These are phyloP conservation scores for Rosellinia necatrix DNA, from an alignment of 2,329 filamentous ascomycete species.

Conservation along the genomic window DNA sequence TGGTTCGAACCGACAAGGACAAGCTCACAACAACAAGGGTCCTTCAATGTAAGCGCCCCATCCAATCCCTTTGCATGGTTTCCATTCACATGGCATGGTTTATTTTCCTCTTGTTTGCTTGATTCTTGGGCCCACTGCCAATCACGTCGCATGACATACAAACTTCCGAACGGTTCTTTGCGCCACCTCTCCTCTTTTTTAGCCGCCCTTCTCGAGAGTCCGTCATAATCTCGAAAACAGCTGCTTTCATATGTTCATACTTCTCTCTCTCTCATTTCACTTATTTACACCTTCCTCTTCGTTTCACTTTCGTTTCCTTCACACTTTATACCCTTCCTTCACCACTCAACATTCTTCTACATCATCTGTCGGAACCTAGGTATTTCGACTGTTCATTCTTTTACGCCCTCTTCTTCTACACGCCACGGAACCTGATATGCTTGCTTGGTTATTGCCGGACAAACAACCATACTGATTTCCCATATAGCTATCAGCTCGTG, in stretches of 20 bases:
- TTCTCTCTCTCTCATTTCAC: background rate
- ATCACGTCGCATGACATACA: background rate
- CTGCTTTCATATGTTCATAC: background rate
- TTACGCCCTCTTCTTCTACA: background rate
- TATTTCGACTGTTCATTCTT: background rate
- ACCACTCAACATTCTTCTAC: background rate
- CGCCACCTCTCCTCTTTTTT: slow-evolving; percentile 2
- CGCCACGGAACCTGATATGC: background rate
- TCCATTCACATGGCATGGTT: background rate
- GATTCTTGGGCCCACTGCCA: slow-evolving; percentile 6
- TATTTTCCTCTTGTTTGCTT: slow-evolving; percentile 23
- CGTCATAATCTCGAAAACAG: slow-evolving; percentile 16
- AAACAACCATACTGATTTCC: slow-evolving; percentile 14
- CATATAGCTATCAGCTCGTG: slow-evolving; percentile 8
- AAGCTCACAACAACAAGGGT: background rate
- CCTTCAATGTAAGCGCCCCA: slow-evolving; percentile 13
- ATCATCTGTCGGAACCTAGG: background rate
- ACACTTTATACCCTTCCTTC: background rate
- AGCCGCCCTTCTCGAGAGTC: slow-evolving; percentile 16
- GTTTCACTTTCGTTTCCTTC: background rate
- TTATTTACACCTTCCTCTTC: slow-evolving; percentile 2
- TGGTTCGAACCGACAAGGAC: background rate
- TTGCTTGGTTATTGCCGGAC: slow-evolving; percentile 8
- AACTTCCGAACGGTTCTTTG: slow-evolving; percentile 10
- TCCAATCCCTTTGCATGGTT: background rate